phyloP scores from a whole-genome alignment of 2,329 filamentous ascomycete genomes.

The Didymella pinodella region DNA sequence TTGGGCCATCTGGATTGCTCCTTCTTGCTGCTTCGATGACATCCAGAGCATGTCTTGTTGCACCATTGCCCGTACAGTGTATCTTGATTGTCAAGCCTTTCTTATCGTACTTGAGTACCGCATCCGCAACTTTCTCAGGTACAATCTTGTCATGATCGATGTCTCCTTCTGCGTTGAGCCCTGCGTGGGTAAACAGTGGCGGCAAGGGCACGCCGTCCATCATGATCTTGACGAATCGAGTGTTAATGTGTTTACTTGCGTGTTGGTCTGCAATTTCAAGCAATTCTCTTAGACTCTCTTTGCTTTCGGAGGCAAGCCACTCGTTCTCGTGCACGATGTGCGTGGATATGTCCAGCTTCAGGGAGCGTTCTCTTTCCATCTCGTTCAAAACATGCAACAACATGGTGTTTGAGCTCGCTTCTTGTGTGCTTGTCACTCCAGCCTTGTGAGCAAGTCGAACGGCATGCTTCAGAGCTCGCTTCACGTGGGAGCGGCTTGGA shows the following conservation, averaged over 20 bases:
- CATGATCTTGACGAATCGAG: constrained; percentile 48
- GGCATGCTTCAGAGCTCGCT: constrained; percentile 30
- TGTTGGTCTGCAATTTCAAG: constrained; percentile 35
- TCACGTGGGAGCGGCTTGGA: constrained; percentile 24
- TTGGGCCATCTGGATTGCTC: constrained; percentile 36
- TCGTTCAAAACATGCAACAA: constrained; percentile 38
- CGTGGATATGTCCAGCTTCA: constrained; percentile 35
- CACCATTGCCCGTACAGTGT: constrained; percentile 45
- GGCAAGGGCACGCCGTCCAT: constrained; percentile 47
- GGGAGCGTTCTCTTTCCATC: constrained; percentile 32
- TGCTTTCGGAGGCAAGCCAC: constrained; percentile 16
- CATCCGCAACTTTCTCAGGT: constrained; percentile 31
- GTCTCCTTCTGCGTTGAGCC: constrained; percentile 35
- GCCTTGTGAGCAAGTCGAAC: constrained; percentile 34
- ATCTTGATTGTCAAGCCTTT: constrained; percentile 47
- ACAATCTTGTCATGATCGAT: constrained; percentile 34
- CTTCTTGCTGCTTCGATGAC: constrained; percentile 38
- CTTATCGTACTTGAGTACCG: constrained; percentile 41
- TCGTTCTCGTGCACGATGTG: constrained; percentile 26
- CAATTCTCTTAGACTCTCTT: constrained; percentile 20
- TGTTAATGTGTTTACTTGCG: constrained; percentile 39
- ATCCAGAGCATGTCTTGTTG: constrained; percentile 43
- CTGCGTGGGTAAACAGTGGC: constrained; percentile 41
- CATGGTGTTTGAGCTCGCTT: constrained; percentile 41
- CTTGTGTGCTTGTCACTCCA: constrained; percentile 46